Base-by-base conservation (phyloP, 768 basidiomycete species). In the Amanita rubescens region DNA sequence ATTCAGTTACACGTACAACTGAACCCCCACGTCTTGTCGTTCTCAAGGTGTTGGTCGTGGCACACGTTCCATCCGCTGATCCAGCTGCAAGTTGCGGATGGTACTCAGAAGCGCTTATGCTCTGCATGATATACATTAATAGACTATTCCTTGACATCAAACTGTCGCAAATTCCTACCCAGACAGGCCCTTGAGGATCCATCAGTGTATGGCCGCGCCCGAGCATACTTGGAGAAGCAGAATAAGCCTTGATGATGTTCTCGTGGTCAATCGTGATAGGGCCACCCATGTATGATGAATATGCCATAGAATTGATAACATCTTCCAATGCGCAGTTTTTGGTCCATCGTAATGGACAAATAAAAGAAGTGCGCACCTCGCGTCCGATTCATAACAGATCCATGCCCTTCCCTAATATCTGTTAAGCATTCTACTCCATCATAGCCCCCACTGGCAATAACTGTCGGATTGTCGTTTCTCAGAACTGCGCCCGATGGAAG, bases 51-150 rank as follows among this genome's bases (percentile, higher is more conserved):
- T 90, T 90, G 6, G 85, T 89, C 2, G 87, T 92, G 38, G 76
- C 72, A 58, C 85, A 86, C 0, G 82, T 73, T 0, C 95, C 95
- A 67, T 98, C 95, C 1, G 90, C 82, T 5, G 87, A 83, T 5
- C 85, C 89, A 12, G 86, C 78, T 0, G 87, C 88, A 3, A 95
- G 68, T 64, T 93, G 90, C 5, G 92, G 85, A 60, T 97, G 95
- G 61, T 85, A 87, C 43, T 95, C 88, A 0, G 94, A 95, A 1
- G 82, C 74, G 52, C 76, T 72, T 24, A 94, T 66, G 52, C 76
- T 80, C 94, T 94, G 60, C 15, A 51, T 9, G 20, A 32, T 25
- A 32, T 24, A 25, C 54, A 10, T 51, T 14, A 41, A 46, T 42
- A 9, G 38, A 7, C 52, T 17, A 24, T 20, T 24, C 14, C 41